A percentile compares a stretch with the other conserved stretches of the same genome.
These are phyloP conservation scores for Pseudoturritis turrita DNA, from an alignment of 345 rosid genomes.

Conservation along the genomic window DNA sequence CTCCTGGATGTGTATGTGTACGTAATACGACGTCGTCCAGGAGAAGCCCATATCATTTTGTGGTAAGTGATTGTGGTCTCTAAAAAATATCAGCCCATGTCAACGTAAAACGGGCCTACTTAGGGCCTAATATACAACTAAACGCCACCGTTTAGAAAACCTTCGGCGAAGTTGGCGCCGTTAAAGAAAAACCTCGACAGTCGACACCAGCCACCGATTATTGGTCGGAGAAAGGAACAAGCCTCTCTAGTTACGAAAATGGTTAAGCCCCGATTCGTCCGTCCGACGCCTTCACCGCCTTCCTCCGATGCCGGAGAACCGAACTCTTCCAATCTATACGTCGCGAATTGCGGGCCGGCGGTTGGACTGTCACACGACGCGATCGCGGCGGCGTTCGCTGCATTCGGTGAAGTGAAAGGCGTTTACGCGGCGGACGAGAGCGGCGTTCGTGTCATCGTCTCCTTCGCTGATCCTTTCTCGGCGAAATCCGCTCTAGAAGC, in stretches of 20 bases:
- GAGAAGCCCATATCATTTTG: not conserved
- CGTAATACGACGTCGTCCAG: not conserved
- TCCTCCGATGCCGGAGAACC: slow-evolving; percentile 7
- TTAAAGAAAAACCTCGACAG: not conserved
- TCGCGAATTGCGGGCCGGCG: slow-evolving; percentile 93
- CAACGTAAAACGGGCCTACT: not conserved
- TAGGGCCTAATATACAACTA: not conserved
- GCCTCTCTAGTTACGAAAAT: slow-evolving; percentile 4
- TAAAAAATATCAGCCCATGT: not conserved
- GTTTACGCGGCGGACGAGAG: slow-evolving; percentile 82
- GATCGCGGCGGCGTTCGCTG: slow-evolving; percentile 51
- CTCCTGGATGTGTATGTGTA: too few relatives aligned
- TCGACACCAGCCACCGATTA: not conserved
- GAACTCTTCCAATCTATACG: slow-evolving; percentile 53
- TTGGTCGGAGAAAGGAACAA: not conserved
- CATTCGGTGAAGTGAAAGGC: slow-evolving; percentile 64
- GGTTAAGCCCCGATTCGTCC: slow-evolving; percentile 57
- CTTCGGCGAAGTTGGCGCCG: slow-evolving; percentile 13
- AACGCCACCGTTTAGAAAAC: not conserved
- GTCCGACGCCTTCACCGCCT: slow-evolving; percentile 35
- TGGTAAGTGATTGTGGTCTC: not conserved
- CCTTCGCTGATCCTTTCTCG: slow-evolving; percentile 38
- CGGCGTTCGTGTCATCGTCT: slow-evolving; percentile 79
- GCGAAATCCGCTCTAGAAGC: slow-evolving; percentile 64
- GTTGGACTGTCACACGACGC: slow-evolving; percentile 62